Evolutionary conservation across 2,329 filamentous ascomycete genomes (phyloP), one percentile per base, ranked within the genome.

Genomic region (Phaeosphaeriaceae sp.): DNA sequence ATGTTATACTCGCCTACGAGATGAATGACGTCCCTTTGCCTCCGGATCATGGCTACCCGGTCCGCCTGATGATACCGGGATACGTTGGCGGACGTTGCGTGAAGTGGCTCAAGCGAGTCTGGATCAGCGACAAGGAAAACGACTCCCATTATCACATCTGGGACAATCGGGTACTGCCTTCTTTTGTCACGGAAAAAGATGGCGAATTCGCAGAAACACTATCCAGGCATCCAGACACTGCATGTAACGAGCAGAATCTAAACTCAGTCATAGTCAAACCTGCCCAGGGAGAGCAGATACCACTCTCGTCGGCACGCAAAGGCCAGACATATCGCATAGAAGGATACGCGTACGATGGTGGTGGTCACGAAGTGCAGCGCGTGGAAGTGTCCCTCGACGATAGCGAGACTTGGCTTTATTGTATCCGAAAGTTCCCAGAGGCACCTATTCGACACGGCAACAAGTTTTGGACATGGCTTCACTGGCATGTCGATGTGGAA

Each of bases 81-180:
- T 77, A 84, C 21, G 78, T 79, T 11, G 83, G 82, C n/a, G 83
- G 81, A 7, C 73, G 82, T 42, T 81, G 80, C 68, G 82, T 84
- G 19, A 84, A 85, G 71, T 85, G 83, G 82, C 75, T 85, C 3
- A 82, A 83, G 59, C 73, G 73, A n/a, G 81, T 85, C 58, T 82
- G 78, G 17, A 76, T 85, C 10, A 80, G 82, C 49, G 69, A 73
- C 22, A 63, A 78, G 51, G 83, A 86, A 60, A 83, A 80, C 17
- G 72, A 73, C 3, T 85, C 84, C 56, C 79, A 82, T 69, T 86
- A 86, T 63, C 83, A 85, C 70, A 80, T 82, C 52, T 79, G 74
- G 53, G 84, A 86, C 69, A 86, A 86, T 73, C 85, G 85, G 61
- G 75, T 84, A 22, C 74, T 86, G 3, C 84, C 84, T 1, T 71